A percentile compares a stretch with the other conserved stretches of the same genome.
phyloP scores from a whole-genome alignment of 441 rosid genomes.

The Lepidium campestre region DNA sequence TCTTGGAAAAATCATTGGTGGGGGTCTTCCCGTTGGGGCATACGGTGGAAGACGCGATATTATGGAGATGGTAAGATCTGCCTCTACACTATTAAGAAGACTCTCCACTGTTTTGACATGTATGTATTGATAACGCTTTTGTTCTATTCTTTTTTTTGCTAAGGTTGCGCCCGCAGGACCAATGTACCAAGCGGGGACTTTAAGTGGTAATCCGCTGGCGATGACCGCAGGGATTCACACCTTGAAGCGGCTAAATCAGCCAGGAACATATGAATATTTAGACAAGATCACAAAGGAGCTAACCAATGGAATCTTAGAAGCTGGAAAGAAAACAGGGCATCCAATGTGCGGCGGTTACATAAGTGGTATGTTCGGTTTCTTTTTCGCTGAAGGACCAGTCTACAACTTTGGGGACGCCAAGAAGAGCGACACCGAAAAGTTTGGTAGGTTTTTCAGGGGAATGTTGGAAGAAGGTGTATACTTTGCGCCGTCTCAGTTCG shows the following conservation, averaged over 20 bases:
- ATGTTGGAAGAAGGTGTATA: constrained; percentile 91
- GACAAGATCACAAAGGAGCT: constrained; percentile 68
- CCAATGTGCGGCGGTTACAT: constrained; percentile 80
- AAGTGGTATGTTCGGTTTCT: constrained; percentile 86
- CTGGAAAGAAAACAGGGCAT: constrained; percentile 83
- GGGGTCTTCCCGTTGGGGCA: constrained; percentile 95
- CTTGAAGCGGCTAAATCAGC: constrained; percentile 60
- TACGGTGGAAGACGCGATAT: constrained; percentile 92
- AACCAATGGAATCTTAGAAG: constrained; percentile 58
- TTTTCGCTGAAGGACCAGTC: constrained; percentile 88
- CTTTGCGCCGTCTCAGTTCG: constrained; percentile 87
- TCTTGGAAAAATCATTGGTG: constrained; percentile 89
- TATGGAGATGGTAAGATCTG: constrained; percentile 66
- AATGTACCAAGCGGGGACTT: constrained; percentile 95
- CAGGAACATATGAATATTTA: constrained; percentile 74
- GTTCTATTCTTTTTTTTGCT: background rate
- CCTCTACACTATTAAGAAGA: background rate
- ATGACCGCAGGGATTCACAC: constrained; percentile 92
- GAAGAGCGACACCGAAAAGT: constrained; percentile 71
- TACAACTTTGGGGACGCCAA: constrained; percentile 69
- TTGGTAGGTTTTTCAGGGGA: constrained; percentile 63
- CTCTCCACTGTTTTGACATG: background rate
- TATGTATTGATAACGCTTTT: background rate
- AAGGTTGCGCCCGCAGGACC: constrained; percentile 91
- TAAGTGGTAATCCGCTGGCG: constrained; percentile 91